A percentile compares a stretch with the other conserved stretches of the same genome.
Conservation (phyloP, 106 monocot species). For the Narthecium ossifragum region DNA sequence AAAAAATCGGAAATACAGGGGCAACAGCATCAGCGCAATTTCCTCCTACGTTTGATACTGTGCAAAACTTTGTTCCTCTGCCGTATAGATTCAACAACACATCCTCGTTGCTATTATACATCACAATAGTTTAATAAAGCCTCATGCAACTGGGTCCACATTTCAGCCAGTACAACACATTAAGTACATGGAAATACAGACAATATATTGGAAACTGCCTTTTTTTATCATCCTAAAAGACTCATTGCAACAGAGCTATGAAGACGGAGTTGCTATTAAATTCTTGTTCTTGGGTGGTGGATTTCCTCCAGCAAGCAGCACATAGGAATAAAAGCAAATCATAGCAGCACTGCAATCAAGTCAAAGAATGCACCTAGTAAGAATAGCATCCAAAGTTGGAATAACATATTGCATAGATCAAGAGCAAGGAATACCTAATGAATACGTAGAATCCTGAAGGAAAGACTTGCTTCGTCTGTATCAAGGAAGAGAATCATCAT, state of each 20-base stretch:
- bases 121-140: background rate
- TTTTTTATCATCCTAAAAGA: too few relatives aligned
- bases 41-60: too few relatives aligned
- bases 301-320: conserved; percentile 59
- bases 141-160: background rate
- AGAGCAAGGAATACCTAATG: conserved; percentile 25
- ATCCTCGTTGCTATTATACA: background rate
- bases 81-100: background rate
- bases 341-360: conserved; percentile 36
- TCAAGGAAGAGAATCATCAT: background rate
- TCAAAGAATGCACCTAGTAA: background rate
- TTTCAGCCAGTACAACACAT: background rate
- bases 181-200: background rate
- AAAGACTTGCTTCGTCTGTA: conserved; percentile 54
- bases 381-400: background rate
- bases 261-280: conserved; percentile 15
- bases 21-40: too few relatives aligned
- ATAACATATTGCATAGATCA: background rate
- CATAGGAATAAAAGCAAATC: conserved; percentile 61
- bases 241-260: background rate
- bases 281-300: conserved; percentile 75
- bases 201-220: background rate
- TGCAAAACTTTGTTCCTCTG: too few relatives aligned
- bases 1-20: too few relatives aligned
- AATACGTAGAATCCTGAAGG: conserved; percentile 40